Evolutionary conservation across 2,329 filamentous ascomycete species (phyloP), one percentile per base, ranked within the genome.

Genomic region (Colletotrichum noveboracense): DNA sequence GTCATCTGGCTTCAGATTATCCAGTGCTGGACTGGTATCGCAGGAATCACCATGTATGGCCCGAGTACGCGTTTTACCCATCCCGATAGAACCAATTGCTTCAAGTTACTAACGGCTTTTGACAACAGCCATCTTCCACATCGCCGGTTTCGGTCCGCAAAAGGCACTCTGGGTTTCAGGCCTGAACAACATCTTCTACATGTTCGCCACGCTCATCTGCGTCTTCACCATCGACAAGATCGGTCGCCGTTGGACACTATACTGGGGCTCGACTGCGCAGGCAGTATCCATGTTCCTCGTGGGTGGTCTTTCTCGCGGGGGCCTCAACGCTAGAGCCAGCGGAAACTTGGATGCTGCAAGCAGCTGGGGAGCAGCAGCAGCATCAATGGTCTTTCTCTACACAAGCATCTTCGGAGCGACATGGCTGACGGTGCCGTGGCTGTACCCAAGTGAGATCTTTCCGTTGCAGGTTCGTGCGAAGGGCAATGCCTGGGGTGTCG

Each of bases 41-140:
- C 58, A 0, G 58, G 26, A 12, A 14, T 61, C 7, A 61, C 28
- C 10, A 32, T 32, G 26, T 61, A 61, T 1, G 28, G 58, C 7
- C 58, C 30, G 2, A 56, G 52, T 56, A 56, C 2, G 30, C 30
- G 2, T 2, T 32, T 32, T 6, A 1, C 30, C 30, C 0, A 32
- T 7, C 5, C n/a, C 48, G 0, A 43, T 9, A 0, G 1, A 2
- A 9, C 36, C 16, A 5, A 1, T 4, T 55, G 6, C 21, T 1
- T n/a, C 1, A 2, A 18, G 0, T 9, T 21, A 14, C 48, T 26
- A 0, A 55, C 18, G 5, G 0, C 2, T 1, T 3, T 26, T 56
- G 52, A 0, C 21, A 48, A 48, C 13, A 56, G 55, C 7, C 26
- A 56, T 56, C 55, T 56, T 56, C 55, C 55, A 56, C 6, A 56